Base-by-base conservation (phyloP, 345 rosid genomes). In the Isatis tinctoria region DNA sequence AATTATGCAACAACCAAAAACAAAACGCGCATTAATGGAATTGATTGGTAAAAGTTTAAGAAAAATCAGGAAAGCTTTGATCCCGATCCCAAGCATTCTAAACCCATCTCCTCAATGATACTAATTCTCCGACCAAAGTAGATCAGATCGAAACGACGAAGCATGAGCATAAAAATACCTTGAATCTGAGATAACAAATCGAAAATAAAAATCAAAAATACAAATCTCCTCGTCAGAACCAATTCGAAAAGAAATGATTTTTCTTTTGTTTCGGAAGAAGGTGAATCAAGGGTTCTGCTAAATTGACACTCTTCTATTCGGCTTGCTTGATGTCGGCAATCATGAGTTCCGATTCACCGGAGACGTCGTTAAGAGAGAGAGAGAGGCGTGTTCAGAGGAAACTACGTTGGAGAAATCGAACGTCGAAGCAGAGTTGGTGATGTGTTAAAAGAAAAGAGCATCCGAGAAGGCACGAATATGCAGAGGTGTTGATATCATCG, bases 131-230 rank as follows among this genome's bases (percentile, higher is more conserved):
- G 54, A 27, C 5, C 3, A 6, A 32, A 27, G 39, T 17, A 67
- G 39, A 74, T 67, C 60, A 60, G 74, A 60, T 74, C 69, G 39
- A 47, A 59, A 11, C 26, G 51, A 56, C 17, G 32, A 63, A 52
- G 61, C 48, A 16, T 0, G 51, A 36, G 40, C 24, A 63, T 18
- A 22, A 53, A 43, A 22, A 12, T 56, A 76, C 75, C 80, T 76
- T 14, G 53, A 70, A 63, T 56, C 60, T 70, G 67, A 64, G 71
- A 69, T 53, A 20, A 24, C 26, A 52, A 65, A 76, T 68, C 59
- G 43, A 3, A 17, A 39, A 4, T 37, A 4, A 7, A n/a, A n/a
- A n/a, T n/a, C n/a, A n/a, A n/a, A n/a, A n/a, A n/a, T n/a, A n/a
- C 20, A 32, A 59, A 74, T 67, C 72, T 67, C 33, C 41, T 68